These are phyloP conservation scores for Houttuynia cordata DNA, from an alignment of 164 flowering plant genomes.

Conservation along the genomic window DNA sequence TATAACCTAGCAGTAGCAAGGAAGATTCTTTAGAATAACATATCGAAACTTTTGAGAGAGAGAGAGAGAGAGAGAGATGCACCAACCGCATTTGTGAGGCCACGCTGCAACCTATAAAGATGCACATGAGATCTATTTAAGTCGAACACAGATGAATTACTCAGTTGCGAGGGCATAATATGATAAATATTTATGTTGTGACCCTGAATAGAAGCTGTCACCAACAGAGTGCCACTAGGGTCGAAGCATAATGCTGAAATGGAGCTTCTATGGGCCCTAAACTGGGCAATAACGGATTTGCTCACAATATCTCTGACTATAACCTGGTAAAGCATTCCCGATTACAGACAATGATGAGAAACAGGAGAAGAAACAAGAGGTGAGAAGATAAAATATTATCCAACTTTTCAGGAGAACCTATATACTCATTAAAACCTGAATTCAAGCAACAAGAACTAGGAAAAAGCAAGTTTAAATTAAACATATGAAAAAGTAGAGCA, in stretches of 20 bases:
- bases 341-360: conserved; percentile 1
- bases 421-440: not conserved
- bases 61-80: conserved; percentile 2
- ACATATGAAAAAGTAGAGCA: not conserved
- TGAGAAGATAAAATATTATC: not conserved
- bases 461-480: not conserved
- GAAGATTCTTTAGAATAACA: not conserved
- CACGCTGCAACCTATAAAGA: conserved; percentile 80
- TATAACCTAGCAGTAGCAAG: conserved; percentile 39
- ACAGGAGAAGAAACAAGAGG: not conserved
- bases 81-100: conserved; percentile 69
- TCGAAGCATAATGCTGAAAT: conserved; percentile 77
- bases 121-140: conserved; percentile 34
- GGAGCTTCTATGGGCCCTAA: conserved; percentile 74
- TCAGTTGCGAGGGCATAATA: conserved; percentile 36
- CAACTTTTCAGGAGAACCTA: not conserved
- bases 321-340: conserved; percentile 32
- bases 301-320: conserved; percentile 58
- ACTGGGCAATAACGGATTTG: conserved; percentile 58
- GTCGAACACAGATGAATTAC: conserved; percentile 29
- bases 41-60: not conserved
- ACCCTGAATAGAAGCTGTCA: conserved; percentile 82
- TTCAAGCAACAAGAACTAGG: not conserved
- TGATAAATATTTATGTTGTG: conserved; percentile 69
- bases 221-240: conserved; percentile 66